Percentiles rank a stretch among this genome's conserved stretches.
Conservation (phyloP, 768 basidiomycete species). For the Leucosporidium creatinivorum region DNA sequence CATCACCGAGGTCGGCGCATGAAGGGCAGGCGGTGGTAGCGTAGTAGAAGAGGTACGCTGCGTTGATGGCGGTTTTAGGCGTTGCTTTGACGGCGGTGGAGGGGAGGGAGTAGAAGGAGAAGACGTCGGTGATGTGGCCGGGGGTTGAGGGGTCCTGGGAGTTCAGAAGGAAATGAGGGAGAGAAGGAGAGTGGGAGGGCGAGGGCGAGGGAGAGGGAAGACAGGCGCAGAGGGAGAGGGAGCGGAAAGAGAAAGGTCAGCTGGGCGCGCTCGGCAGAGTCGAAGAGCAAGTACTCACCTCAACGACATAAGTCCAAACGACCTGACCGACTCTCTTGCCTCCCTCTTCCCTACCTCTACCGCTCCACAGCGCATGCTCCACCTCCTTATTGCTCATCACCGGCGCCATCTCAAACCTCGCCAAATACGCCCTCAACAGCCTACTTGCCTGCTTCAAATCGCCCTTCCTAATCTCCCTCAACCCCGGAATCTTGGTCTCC, state of each 20-base stretch:
- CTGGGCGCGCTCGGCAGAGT: no score
- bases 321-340: constrained; percentile 69
- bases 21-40: constrained; percentile 62
- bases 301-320: constrained; percentile 92
- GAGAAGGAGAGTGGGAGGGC: background rate
- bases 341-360: constrained; percentile 55
- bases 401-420: constrained; percentile 75
- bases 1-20: constrained; percentile 26
- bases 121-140: constrained; percentile 79
- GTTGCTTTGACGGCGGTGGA: constrained; percentile 75
- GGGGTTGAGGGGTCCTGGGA: constrained; percentile 65
- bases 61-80: constrained; percentile 53
- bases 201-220: background rate
- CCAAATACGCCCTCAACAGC: constrained; percentile 69
- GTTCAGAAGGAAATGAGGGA: no score
- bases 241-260: background rate
- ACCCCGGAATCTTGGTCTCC: constrained; percentile 47
- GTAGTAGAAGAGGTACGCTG: constrained; percentile 94
- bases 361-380: constrained; percentile 79
- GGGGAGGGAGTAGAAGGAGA: constrained; percentile 94
- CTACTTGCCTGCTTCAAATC: constrained; percentile 66
- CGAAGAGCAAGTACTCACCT: constrained; percentile 50
- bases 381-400: constrained; percentile 68
- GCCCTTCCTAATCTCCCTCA: constrained; percentile 78
- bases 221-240: no score